Evolutionary conservation across 2,329 filamentous ascomycete genomes (phyloP).

Genomic region (Fusarium pseudoanthophilum): DNA sequence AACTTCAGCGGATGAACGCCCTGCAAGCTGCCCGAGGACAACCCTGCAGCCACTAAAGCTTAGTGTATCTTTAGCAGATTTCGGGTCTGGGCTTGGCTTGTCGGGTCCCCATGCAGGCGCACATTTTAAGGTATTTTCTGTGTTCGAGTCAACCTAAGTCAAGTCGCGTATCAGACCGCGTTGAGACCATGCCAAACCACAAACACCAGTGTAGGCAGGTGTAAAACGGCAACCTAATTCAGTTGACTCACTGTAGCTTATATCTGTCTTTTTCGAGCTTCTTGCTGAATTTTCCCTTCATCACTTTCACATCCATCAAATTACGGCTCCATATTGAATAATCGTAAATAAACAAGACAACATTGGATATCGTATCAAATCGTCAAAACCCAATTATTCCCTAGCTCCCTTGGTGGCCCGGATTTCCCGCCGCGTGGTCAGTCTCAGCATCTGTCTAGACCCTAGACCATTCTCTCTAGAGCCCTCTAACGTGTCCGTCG

Average conservation of each 20-base stretch:
- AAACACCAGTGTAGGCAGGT: constrained; percentile 15
- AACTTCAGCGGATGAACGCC: constrained; percentile 18
- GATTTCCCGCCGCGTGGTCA: constrained; percentile 37
- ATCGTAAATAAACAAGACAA: constrained; percentile 30
- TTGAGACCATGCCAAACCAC: constrained; percentile 7
- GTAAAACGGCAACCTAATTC: background rate
- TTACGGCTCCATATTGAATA: background rate
- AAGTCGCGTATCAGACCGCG: constrained; percentile 38
- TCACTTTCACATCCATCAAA: background rate
- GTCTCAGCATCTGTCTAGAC: constrained; percentile 35
- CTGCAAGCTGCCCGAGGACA: constrained; percentile 12
- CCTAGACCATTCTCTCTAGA: constrained; percentile 29
- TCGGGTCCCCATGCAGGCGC: constrained; percentile 5
- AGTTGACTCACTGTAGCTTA: background rate
- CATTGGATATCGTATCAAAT: constrained; percentile 16
- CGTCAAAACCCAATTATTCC: constrained; percentile 32
- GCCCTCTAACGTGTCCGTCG: background rate
- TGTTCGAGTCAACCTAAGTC: constrained; percentile 15
- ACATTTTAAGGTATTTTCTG: constrained; percentile 27
- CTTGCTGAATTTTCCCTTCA: background rate
- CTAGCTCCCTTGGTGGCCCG: constrained; percentile 37
- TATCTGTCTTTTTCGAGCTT: background rate
- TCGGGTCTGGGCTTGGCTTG: background rate
- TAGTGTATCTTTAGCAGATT: constrained; percentile 33
- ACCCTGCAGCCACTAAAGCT: constrained; percentile 29